Conservation (phyloP, 495 filamentous ascomycete species). For the Talaromyces nanjingensis region DNA sequence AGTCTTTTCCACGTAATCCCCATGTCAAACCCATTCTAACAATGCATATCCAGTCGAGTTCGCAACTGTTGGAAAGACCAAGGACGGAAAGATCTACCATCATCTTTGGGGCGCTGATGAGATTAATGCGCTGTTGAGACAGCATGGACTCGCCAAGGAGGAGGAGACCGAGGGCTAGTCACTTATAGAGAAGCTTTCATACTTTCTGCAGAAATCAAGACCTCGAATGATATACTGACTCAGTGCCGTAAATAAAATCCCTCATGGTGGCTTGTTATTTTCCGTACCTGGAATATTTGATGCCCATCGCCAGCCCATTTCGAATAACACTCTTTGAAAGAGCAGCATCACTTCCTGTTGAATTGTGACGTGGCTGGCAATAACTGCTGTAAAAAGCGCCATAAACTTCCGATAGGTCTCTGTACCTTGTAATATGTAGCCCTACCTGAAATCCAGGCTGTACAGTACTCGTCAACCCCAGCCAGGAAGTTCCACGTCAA, state of each 20-base stretch:
- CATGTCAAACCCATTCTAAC: not conserved
- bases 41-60: slow-evolving; percentile 69
- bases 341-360: not conserved
- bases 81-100: slow-evolving; percentile 93
- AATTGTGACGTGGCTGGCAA: not conserved
- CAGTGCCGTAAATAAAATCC: not conserved
- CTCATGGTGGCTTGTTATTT: not conserved
- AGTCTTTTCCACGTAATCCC: slow-evolving; percentile 20
- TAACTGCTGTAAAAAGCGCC: not conserved
- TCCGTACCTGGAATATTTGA: not conserved
- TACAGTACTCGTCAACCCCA: not conserved
- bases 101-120: slow-evolving; percentile 96
- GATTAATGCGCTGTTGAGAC: slow-evolving; percentile 87
- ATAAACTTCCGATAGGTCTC: slow-evolving; percentile 1
- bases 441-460: slow-evolving; percentile 6
- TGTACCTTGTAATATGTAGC: slow-evolving; percentile 6
- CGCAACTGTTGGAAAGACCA: slow-evolving; percentile 93
- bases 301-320: not conserved
- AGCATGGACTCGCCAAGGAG: slow-evolving; percentile 92
- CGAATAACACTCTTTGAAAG: not conserved
- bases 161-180: slow-evolving; percentile 63
- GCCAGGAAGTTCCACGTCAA: slow-evolving; percentile 2
- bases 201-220: not conserved
- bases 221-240: not conserved
- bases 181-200: slow-evolving; percentile 29